phyloP scores from a whole-genome alignment of 306 rosid species.

The Albizia julibrissin region DNA sequence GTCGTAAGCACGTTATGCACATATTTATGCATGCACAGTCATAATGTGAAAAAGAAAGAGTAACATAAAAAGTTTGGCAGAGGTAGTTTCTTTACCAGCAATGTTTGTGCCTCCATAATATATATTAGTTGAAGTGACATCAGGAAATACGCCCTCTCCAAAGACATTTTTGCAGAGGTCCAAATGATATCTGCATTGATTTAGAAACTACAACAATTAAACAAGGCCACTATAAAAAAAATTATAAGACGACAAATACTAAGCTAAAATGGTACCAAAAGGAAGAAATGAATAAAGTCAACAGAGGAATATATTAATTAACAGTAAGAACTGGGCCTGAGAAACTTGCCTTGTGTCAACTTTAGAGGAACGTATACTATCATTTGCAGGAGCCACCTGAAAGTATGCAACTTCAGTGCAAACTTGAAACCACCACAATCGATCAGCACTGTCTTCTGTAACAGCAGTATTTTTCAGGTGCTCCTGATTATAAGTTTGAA shows the following conservation, averaged over 20 bases:
- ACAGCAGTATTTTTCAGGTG: constrained; percentile 66
- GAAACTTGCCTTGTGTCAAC: constrained; percentile 68
- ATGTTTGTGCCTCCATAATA: constrained; percentile 94
- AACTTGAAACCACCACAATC: constrained; percentile 99
- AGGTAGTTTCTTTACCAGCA: constrained; percentile 53
- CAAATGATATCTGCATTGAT: constrained; percentile 76
- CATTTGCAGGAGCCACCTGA: constrained; percentile 94
- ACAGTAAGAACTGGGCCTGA: constrained; percentile 6
- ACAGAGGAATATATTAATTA: constrained; percentile 12
- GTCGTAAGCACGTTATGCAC: not conserved
- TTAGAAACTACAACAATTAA: constrained; percentile 18
- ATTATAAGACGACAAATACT: not conserved
- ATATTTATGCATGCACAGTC: constrained; percentile 1
- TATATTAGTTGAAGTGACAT: constrained; percentile 71
- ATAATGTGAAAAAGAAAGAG: not conserved
- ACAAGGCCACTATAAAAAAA: constrained; percentile 26
- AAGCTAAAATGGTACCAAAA: constrained; percentile 4
- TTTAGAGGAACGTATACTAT: constrained; percentile 81
- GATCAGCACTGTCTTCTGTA: constrained; percentile 53
- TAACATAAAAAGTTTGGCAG: constrained; percentile 16
- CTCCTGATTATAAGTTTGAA: constrained; percentile 61
- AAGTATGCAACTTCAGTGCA: constrained; percentile 95
- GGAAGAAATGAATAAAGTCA: not conserved
- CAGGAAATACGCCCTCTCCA: constrained; percentile 86
- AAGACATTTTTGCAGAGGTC: constrained; percentile 95